Base-by-base conservation (phyloP, 2,329 filamentous ascomycete genomes). In the Fusarium domesticum region DNA sequence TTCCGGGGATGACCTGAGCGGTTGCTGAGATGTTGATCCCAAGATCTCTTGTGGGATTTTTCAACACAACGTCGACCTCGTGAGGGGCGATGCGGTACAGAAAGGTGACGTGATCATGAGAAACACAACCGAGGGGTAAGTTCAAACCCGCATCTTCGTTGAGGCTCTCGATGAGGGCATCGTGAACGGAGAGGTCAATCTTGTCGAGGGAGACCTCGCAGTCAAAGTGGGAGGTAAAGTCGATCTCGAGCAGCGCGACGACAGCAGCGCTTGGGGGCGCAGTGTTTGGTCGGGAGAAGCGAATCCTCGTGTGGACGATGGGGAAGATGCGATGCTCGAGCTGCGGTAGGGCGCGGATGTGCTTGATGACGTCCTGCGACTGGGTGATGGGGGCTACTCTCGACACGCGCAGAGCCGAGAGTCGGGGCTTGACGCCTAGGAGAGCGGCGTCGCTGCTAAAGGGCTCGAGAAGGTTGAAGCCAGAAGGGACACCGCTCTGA, bases 381-480 rank as follows among this genome's bases (percentile, higher is more conserved):
- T 81, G 77, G 3, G 83, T 81, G 33, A 80, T 75, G 5, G 86
- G 87, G 6, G 84, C 81, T 5, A 91, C 85, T 50, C 85, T 80
- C 33, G 84, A 89, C 25, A 92, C 85, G 37, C 87, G 76, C 48
- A 86, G 73, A 5, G 87, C 85, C 8, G 87, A 89, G 2, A 93
- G 72, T 20, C 80, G 78, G 36, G 87, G 85, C 53, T 76, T 75
- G 18, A 81, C 69, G 28, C 83, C 80, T 14, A 70, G 71, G 15
- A 89, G 70, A 18, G 75, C 76, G 17, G 82, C 78, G 59, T 90
- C 87, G 49, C 73, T 73, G 40, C 77, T 75, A 48, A 92, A 87
- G 3, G 87, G 78, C 60, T 87, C 84, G 12, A 93, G 77, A n/a
- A 92, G 72, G 63, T 92, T 93, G 50, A 88, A 73, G 2, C 85